Percentiles rank a stretch among this genome's conserved stretches.
phyloP scores from a whole-genome alignment of 768 basidiomycete genomes.

The Boletus sp. region DNA sequence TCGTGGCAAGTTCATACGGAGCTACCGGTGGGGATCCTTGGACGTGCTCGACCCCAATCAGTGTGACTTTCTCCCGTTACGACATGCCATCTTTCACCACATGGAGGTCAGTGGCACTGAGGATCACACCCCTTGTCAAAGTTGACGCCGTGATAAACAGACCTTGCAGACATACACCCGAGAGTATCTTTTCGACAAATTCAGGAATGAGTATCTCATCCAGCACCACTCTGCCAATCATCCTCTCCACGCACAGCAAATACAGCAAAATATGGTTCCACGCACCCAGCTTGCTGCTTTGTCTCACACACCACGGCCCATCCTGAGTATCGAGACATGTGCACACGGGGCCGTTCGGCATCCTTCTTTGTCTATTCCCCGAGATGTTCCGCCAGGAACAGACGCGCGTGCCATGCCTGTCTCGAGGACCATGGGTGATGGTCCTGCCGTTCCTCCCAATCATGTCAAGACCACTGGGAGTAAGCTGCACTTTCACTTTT shows the following conservation, averaged over 20 bases:
- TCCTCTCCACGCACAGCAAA: slow-evolving; percentile 41
- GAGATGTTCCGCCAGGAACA: slow-evolving; percentile 43
- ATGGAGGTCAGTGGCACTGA: slow-evolving; percentile 64
- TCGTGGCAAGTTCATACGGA: slow-evolving; percentile 64
- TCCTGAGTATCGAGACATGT: slow-evolving; percentile 60
- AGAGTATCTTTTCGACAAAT: slow-evolving; percentile 80
- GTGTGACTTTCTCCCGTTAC: slow-evolving; percentile 75
- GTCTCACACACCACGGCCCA: slow-evolving; percentile 47
- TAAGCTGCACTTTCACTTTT: slow-evolving; percentile 28
- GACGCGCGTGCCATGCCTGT: slow-evolving; percentile 45
- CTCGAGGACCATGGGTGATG: slow-evolving; percentile 40
- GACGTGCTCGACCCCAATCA: slow-evolving; percentile 77
- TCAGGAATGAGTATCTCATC: slow-evolving; percentile 54
- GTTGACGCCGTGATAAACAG: slow-evolving; percentile 39
- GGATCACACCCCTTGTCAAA: slow-evolving; percentile 12
- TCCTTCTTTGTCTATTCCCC: slow-evolving; percentile 43
- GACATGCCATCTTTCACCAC: slow-evolving; percentile 79
- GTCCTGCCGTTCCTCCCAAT: slow-evolving; percentile 17
- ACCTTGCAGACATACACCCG: slow-evolving; percentile 82
- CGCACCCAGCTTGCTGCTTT: slow-evolving; percentile 27
- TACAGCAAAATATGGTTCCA: slow-evolving; percentile 37
- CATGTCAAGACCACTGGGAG: slow-evolving; percentile 36
- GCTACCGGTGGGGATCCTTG: slow-evolving; percentile 81
- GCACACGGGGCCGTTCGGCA: slow-evolving; percentile 43
- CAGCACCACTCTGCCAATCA: slow-evolving; percentile 51